These are phyloP conservation scores for Spatholobus suberectus DNA, from an alignment of 306 rosid genomes.

Conservation along the genomic window DNA sequence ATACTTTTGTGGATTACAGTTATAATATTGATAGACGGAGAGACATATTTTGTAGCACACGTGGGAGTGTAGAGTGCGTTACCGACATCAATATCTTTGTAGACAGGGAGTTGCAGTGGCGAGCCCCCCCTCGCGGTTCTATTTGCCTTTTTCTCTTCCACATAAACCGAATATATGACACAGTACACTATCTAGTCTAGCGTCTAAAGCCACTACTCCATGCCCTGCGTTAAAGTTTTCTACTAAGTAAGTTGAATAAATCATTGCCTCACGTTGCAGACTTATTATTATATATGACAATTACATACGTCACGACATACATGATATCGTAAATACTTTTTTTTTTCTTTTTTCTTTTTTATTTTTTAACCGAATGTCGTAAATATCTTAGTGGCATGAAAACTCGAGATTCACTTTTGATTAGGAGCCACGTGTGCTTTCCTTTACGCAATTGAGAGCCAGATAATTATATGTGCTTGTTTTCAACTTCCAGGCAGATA, in stretches of 20 bases:
- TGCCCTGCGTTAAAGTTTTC: slow-evolving; percentile 32
- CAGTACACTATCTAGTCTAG: background rate
- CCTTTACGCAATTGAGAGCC: background rate
- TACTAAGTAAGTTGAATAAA: slow-evolving; percentile 30
- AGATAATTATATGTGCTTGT: background rate
- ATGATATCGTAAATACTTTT: background rate
- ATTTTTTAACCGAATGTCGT: too few species aligned
- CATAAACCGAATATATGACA: slow-evolving; percentile 16
- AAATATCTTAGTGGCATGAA: background rate
- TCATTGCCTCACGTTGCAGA: slow-evolving; percentile 53
- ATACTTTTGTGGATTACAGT: background rate
- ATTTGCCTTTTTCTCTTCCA: slow-evolving; percentile 39
- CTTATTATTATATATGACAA: background rate
- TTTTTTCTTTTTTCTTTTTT: too few species aligned
- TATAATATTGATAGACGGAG: background rate
- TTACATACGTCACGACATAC: background rate
- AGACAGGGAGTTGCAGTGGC: slow-evolving; percentile 28
- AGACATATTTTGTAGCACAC: slow-evolving; percentile 40
- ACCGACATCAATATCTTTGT: slow-evolving; percentile 53
- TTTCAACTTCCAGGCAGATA: background rate
- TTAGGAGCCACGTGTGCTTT: background rate
- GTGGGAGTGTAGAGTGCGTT: slow-evolving; percentile 56
- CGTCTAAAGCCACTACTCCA: slow-evolving; percentile 38
- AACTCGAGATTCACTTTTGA: background rate
- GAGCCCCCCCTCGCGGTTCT: slow-evolving; percentile 9